Conservation (phyloP, 306 rosid genomes). For the Vicia villosa region DNA sequence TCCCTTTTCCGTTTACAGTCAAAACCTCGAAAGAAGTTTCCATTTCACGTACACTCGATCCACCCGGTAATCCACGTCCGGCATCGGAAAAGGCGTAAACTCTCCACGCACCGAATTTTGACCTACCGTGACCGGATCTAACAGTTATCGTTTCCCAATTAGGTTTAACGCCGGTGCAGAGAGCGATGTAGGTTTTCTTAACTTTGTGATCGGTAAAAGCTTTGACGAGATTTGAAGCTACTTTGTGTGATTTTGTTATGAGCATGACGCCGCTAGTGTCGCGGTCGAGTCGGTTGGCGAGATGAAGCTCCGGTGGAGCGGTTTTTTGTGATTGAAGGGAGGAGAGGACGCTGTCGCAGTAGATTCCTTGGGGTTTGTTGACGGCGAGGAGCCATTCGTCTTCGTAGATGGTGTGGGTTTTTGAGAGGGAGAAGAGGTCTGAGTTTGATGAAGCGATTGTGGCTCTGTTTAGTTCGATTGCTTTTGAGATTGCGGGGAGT, state of each 20-base stretch:
- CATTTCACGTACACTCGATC: slow-evolving; percentile 78
- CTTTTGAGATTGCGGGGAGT: slow-evolving; percentile 67
- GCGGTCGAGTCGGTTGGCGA: slow-evolving; percentile 80
- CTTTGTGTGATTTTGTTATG: slow-evolving; percentile 77
- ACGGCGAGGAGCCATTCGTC: slow-evolving; percentile 72
- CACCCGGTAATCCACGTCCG: slow-evolving; percentile 76
- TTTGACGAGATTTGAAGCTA: slow-evolving; percentile 79
- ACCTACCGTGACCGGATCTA: slow-evolving; percentile 88
- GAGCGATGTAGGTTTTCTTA: slow-evolving; percentile 74
- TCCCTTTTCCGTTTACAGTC: slow-evolving; percentile 55
- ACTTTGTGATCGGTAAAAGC: slow-evolving; percentile 78
- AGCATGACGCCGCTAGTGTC: slow-evolving; percentile 86
- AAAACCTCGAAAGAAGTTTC: slow-evolving; percentile 78
- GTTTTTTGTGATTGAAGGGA: slow-evolving; percentile 38
- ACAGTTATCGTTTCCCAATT: slow-evolving; percentile 64
- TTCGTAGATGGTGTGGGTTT: slow-evolving; percentile 53
- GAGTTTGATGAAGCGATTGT: slow-evolving; percentile 74
- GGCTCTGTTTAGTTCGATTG: slow-evolving; percentile 72
- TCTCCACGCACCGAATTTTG: slow-evolving; percentile 86
- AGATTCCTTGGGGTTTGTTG: slow-evolving; percentile 79
- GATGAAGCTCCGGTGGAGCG: slow-evolving; percentile 58
- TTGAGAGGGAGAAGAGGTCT: slow-evolving; percentile 49
- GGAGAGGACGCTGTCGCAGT: slow-evolving; percentile 71
- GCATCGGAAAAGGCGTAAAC: slow-evolving; percentile 79
- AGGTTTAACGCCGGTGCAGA: slow-evolving; percentile 60